These are phyloP conservation scores for Solanum tarijense DNA, from an alignment of 257 asterid genomes.

Conservation along the genomic window DNA sequence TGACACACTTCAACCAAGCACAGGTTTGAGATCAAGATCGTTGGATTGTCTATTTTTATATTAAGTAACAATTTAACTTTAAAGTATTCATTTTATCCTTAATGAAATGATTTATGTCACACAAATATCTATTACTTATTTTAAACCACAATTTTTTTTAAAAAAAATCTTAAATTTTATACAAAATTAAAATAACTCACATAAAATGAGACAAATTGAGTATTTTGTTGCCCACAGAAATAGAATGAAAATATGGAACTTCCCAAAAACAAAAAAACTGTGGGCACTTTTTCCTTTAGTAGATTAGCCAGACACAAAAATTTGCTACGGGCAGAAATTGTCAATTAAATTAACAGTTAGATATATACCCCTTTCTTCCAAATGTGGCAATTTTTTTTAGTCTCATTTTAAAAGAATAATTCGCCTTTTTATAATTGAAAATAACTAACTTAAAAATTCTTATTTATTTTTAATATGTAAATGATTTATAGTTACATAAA, in stretches of 20 bases:
- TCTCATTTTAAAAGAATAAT: too few species aligned
- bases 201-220: too few species aligned
- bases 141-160: too few species aligned
- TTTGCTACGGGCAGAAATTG: background rate
- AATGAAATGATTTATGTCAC: too few species aligned
- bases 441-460: background rate
- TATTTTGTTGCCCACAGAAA: background rate
- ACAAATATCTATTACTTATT: too few species aligned
- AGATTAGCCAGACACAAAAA: background rate
- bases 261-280: background rate
- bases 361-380: background rate
- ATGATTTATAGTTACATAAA: too few species aligned
- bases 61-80: too few species aligned
- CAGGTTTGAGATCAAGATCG: rapidly evolving
- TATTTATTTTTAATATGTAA: too few species aligned
- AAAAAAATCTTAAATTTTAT: too few species aligned
- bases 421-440: background rate
- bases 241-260: background rate
- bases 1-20: background rate
- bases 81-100: too few species aligned
- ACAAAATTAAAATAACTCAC: too few species aligned
- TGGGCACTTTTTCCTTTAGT: background rate
- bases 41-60: background rate
- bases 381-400: background rate
- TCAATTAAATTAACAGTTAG: background rate